These are phyloP conservation scores for Eremochloa ophiuroides DNA, from an alignment of 176 grass and related monocot species.

Conservation along the genomic window DNA sequence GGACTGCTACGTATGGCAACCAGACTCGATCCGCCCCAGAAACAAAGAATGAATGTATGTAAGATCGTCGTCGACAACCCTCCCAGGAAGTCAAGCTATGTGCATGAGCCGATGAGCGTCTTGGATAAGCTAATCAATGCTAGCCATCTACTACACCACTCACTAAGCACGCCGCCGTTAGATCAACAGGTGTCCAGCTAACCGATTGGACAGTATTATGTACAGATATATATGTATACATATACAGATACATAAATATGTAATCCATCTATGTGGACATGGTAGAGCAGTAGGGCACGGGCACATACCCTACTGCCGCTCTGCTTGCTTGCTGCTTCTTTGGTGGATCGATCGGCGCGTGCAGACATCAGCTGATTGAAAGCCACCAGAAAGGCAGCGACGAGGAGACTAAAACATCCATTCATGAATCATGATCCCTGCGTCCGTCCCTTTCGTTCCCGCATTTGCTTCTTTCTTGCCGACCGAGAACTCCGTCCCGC, in stretches of 20 bases:
- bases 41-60: neutral
- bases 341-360: neutral
- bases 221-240: too few relatives aligned
- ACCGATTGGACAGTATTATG: neutral
- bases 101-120: neutral
- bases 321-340: neutral
- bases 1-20: neutral
- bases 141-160: neutral
- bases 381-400: neutral
- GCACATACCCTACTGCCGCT: too few relatives aligned
- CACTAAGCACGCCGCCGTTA: neutral
- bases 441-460: conserved; percentile 18
- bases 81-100: conserved; percentile 32
- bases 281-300: neutral
- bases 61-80: neutral
- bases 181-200: neutral
- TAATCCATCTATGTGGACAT: neutral
- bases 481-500: conserved; percentile 32
- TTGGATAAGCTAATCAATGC: neutral
- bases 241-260: neutral
- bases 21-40: neutral
- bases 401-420: neutral
- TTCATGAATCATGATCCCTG: neutral
- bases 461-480: conserved; percentile 43
- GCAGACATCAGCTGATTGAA: neutral